A percentile compares a stretch with the other conserved stretches of the same genome.
phyloP scores from a whole-genome alignment of 257 asterid genomes.

The Nicotiana benthamiana region DNA sequence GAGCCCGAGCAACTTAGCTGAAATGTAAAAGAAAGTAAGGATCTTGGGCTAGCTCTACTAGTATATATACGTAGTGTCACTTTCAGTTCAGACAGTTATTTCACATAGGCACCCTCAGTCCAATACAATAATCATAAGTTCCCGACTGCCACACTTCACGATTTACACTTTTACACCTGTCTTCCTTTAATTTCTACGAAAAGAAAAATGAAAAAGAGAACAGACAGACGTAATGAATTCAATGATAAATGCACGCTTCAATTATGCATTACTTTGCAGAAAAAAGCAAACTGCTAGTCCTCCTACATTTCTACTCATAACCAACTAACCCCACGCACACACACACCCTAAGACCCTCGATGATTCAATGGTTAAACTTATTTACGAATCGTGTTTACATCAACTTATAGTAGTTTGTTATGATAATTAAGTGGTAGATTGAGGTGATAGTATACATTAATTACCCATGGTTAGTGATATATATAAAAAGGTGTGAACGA shows the following conservation, averaged over 20 bases:
- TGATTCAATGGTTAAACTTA: too few species aligned
- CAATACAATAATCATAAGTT: background rate
- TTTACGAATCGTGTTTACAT: too few species aligned
- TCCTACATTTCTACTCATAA: background rate
- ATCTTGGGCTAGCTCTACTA: background rate
- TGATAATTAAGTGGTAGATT: too few species aligned
- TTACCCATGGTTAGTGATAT: too few species aligned
- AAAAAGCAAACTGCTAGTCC: slow-evolving; percentile 6
- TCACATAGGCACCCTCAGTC: slow-evolving; percentile 16
- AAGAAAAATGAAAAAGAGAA: slow-evolving; percentile 1
- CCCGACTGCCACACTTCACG: background rate
- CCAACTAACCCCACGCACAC: too few species aligned
- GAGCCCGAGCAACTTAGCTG: too few species aligned
- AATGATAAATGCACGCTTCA: slow-evolving; percentile 40
- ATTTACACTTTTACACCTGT: background rate
- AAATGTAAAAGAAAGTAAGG: background rate
- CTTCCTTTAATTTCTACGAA: background rate
- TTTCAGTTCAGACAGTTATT: slow-evolving; percentile 34
- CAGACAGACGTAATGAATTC: slow-evolving; percentile 28
- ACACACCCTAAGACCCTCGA: too few species aligned
- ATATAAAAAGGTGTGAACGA: too few species aligned
- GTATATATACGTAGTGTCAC: slow-evolving; percentile 25
- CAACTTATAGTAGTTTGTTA: too few species aligned
- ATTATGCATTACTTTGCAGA: slow-evolving; percentile 28
- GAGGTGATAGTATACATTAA: too few species aligned